Percentiles rank a stretch among this genome's conserved stretches.
Evolutionary conservation across 768 basidiomycete genomes (phyloP).

Genomic region (Gloeophyllum trabeum): DNA sequence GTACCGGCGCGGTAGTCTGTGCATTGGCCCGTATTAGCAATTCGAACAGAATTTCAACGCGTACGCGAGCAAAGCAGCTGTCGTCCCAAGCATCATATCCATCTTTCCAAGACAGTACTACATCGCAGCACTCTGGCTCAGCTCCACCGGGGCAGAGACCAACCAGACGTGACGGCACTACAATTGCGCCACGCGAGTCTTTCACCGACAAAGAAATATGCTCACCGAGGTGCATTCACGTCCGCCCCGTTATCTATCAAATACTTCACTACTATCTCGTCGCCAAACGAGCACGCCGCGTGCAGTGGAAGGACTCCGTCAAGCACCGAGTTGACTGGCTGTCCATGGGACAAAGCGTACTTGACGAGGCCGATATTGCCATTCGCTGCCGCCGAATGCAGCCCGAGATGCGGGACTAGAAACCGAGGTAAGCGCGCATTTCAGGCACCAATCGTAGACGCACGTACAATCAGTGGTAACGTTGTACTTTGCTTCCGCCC

Average conservation of each 20-base stretch:
- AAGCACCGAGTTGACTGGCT: conserved; percentile 92
- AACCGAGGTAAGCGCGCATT: background rate
- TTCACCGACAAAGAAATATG: conserved; percentile 8
- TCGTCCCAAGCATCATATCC: too few relatives aligned
- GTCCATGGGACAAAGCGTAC: conserved; percentile 88
- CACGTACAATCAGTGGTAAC: conserved; percentile 40
- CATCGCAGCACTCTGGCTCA: too few relatives aligned
- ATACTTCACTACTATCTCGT: conserved; percentile 76
- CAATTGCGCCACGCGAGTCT: too few relatives aligned
- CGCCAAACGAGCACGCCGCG: conserved; percentile 87
- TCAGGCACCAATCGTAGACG: background rate
- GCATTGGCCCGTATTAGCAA: too few relatives aligned
- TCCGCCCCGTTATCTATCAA: conserved; percentile 94
- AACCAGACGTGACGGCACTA: too few relatives aligned
- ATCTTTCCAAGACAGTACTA: too few relatives aligned
- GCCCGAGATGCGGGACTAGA: conserved; percentile 63
- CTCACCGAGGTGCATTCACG: conserved; percentile 88
- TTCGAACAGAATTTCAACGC: too few relatives aligned
- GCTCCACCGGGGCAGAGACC: too few relatives aligned
- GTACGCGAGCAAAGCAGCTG: too few relatives aligned
- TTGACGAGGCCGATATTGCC: conserved; percentile 90
- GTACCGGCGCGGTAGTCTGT: conserved; percentile 69
- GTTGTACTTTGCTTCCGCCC: conserved; percentile 38
- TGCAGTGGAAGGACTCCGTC: conserved; percentile 97
- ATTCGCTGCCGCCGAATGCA: conserved; percentile 68